These are phyloP conservation scores for Penicillium manginii DNA, from an alignment of 495 filamentous ascomycete genomes.

Conservation along the genomic window DNA sequence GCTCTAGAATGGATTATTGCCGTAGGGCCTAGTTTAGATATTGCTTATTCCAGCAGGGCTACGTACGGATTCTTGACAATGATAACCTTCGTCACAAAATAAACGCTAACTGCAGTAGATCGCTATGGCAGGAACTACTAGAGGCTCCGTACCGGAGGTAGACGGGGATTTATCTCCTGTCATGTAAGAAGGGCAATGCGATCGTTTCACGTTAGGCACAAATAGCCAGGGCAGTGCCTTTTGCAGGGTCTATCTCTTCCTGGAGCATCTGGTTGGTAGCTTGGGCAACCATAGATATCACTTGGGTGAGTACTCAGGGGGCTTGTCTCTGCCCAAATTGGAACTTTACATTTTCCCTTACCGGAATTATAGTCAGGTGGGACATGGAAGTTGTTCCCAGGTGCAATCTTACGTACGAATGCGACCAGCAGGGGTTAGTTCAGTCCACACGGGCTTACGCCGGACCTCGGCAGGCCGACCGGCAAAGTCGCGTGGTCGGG, in stretches of 20 bases:
- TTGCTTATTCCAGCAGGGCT: not conserved
- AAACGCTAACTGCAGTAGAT: no score
- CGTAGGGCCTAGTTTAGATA: no score
- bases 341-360: not conserved
- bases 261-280: no score
- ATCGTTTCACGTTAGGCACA: no score
- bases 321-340: not conserved
- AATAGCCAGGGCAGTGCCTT: no score
- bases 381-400: not conserved
- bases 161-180: no score
- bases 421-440: slow-evolving; percentile 17
- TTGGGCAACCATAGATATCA: not conserved
- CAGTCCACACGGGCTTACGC: slow-evolving; percentile 19
- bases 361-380: not conserved
- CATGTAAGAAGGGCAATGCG: no score
- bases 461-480: slow-evolving; percentile 28
- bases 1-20: not conserved
- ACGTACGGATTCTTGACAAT: not conserved
- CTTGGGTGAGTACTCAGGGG: not conserved
- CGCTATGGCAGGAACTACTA: no score
- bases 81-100: no score
- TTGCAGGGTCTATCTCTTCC: no score
- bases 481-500: slow-evolving; percentile 24
- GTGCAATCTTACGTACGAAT: slow-evolving; percentile 2
- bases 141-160: no score